Conservation (phyloP, 768 basidiomycete genomes). For the Termitomyces heimii region DNA sequence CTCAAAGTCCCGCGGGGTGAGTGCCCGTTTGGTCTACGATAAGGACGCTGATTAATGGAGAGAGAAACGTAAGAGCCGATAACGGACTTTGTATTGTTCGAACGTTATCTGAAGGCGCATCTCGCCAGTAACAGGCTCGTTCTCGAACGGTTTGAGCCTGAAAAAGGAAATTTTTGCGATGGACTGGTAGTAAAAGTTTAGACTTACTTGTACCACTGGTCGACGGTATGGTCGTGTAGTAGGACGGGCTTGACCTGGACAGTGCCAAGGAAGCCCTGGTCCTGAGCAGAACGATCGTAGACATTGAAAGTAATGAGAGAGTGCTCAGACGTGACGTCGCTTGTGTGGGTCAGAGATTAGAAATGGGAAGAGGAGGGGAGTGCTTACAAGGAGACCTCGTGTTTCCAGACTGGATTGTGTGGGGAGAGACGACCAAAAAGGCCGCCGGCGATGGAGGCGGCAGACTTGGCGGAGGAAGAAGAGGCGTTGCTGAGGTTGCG, state of each 20-base stretch:
- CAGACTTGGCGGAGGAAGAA: conserved; percentile 34
- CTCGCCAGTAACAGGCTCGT: conserved; percentile 85
- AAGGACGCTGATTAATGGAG: conserved; percentile 12
- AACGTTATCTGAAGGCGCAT: conserved; percentile 94
- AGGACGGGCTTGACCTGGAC: conserved; percentile 89
- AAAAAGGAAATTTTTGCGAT: conserved; percentile 9
- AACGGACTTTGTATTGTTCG: conserved; percentile 79
- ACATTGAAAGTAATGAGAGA: conserved; percentile 84
- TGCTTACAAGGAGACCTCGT: conserved; percentile 97
- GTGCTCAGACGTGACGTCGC: conserved; percentile 89
- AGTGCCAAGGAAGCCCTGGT: conserved; percentile 86
- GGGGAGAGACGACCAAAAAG: conserved; percentile 65
- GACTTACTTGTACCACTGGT: conserved; percentile 93
- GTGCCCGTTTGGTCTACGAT: conserved; percentile 68
- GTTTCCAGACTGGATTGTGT: conserved; percentile 97
- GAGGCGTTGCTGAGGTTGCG: conserved; percentile 37
- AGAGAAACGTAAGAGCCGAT: conserved; percentile 8
- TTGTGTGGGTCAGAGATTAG: conserved; percentile 24
- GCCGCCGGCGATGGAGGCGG: conserved; percentile 26
- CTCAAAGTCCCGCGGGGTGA: conserved; percentile 95
- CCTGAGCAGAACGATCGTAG: conserved; percentile 80
- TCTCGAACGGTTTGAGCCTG: conserved; percentile 71
- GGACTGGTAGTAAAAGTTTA: too few species aligned
- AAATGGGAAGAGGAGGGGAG: not conserved
- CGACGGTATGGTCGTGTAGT: conserved; percentile 90